Base-by-base conservation (phyloP, 768 basidiomycete genomes). In the Pilatotrama ljubarskyi region DNA sequence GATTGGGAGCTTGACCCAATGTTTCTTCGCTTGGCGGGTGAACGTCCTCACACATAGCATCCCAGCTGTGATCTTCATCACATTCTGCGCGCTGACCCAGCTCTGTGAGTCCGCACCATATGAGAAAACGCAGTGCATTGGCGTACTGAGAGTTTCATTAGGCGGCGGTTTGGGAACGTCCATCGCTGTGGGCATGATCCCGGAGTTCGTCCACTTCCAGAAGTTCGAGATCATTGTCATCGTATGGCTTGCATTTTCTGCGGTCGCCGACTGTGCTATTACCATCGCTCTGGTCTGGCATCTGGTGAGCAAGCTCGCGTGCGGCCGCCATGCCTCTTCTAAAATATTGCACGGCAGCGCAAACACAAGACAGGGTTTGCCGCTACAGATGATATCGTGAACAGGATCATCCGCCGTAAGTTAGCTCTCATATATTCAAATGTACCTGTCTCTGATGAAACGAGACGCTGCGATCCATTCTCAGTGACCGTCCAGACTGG, bases 21-120 rank as follows among this genome's bases (percentile, higher is more conserved):
- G 77, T 5, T 84, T 83, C 64, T 81, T 80, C 46, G 78, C 78
- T 5, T 78, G 76, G 76, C 70, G 77, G 22, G 74, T 78, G 18
- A 74, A 71, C 24, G 64, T 77, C 13, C 61, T 79, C 50, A 75
- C 71, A 6, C 64, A 59, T 44, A 75, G 72, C 52, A 62, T 40
- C 3, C 49, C 67, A n/a, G 42, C 72, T 8, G 72, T 72, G 22
- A 44, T 35, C 11, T 40, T 74, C 29, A 73, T 78, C 38, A 29
- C 58, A 0, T 25, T 68, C 29, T 67, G 64, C 50, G 66, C 74
- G 1, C 22, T 73, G 15, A 62, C 59, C 17, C 70, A 72, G 40
- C 64, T 67, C 42, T 67, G 74, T 73, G 66, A 40, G 74, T 67
- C 10, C 36, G 14, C 7, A 8, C 18, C n/a, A 11, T 15, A 20